These are phyloP conservation scores for Cyberlindnera xishuangbannaensis DNA, from an alignment of 805 yeast genomes.

Conservation along the genomic window DNA sequence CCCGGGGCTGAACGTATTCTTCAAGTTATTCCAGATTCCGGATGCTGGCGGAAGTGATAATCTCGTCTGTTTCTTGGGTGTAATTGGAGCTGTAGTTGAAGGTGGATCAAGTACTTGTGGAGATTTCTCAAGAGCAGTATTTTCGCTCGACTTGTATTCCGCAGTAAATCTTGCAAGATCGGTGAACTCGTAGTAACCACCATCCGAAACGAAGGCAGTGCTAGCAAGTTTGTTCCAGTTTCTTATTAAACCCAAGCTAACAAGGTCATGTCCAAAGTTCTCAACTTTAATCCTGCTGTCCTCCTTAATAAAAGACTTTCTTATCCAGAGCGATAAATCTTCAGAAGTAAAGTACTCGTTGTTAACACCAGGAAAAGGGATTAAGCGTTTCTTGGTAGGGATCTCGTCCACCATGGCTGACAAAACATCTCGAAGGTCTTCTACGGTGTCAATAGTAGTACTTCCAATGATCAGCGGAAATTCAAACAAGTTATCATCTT, in stretches of 20 bases:
- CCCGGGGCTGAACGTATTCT: slow-evolving; percentile 9
- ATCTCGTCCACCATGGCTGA: slow-evolving; percentile 11
- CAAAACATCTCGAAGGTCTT: slow-evolving; percentile 14
- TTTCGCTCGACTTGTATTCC: slow-evolving; percentile 12
- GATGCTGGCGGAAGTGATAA: slow-evolving; percentile 2
- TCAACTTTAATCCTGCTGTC: slow-evolving; percentile 28
- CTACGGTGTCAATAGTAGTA: slow-evolving; percentile 7
- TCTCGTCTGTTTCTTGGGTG: not conserved
- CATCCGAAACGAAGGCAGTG: slow-evolving; percentile 16
- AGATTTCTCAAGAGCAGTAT: not conserved
- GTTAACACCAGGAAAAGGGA: slow-evolving; percentile 27
- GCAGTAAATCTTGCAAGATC: slow-evolving; percentile 23
- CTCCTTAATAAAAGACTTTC: slow-evolving; percentile 15
- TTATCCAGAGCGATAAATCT: slow-evolving; percentile 23
- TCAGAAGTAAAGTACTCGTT: slow-evolving; percentile 27
- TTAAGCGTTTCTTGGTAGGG: slow-evolving; percentile 22
- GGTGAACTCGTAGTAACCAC: slow-evolving; percentile 25
- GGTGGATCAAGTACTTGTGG: too few relatives aligned
- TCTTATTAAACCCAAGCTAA: slow-evolving; percentile 21
- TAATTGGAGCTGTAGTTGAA: not conserved
- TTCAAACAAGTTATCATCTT: slow-evolving; percentile 19
- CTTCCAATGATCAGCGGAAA: slow-evolving; percentile 23
- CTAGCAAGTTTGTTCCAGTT: slow-evolving; percentile 22
- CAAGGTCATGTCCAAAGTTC: slow-evolving; percentile 28
- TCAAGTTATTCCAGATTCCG: slow-evolving; percentile 17